Base-by-base conservation (phyloP, 2,329 filamentous ascomycete genomes). In the Purpureocillium takamizusanense region DNA sequence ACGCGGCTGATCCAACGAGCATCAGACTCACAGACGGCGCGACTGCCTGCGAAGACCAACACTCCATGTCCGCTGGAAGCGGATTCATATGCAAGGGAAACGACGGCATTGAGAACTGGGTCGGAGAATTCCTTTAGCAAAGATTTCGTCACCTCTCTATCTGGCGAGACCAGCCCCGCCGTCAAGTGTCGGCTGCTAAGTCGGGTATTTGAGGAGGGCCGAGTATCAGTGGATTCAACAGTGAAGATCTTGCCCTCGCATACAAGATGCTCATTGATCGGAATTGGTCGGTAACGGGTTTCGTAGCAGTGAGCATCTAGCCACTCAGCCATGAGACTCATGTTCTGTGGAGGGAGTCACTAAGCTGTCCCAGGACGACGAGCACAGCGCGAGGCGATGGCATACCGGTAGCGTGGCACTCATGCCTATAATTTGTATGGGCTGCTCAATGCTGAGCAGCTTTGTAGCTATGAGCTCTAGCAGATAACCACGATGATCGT, bases 381-480 rank as follows among this genome's bases (percentile, higher is more conserved):
- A 30, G 31, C 12, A 16, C 14, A 14, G 6, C 14, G 6, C 14
- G 15, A 27, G 5, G 9, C 5, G 21, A 7, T 3, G 4, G 59
- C 71, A 50, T 61, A 84, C 81, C 39, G 80, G 78, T 34, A 89
- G 65, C 1, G 84, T 88, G 4, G 84, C 84, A 50, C 84, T 88
- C 84, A 89, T 88, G 47, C 81, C 83, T 41, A 87, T 64, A 15
- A 88, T 78, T 51, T 88, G 83, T 14, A 85, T 68, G 17, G 69
- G 61, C 41, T 84, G 75, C 18, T 76, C 78, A 16, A 88, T 59
- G 40, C 78, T 73, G n/a, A 86, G 61, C 23, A 88, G 52, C 51
- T 88, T 88, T 4, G 82, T 83, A 5, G 80, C 77, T 60, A 86
- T 76, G 6, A 88, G 64, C 53, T 89, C 84, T 39, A 88, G 64